Evolutionary conservation across 371 early-diverging fungal genomes (phyloP).

Genomic region (Umbelopsis sp.): DNA sequence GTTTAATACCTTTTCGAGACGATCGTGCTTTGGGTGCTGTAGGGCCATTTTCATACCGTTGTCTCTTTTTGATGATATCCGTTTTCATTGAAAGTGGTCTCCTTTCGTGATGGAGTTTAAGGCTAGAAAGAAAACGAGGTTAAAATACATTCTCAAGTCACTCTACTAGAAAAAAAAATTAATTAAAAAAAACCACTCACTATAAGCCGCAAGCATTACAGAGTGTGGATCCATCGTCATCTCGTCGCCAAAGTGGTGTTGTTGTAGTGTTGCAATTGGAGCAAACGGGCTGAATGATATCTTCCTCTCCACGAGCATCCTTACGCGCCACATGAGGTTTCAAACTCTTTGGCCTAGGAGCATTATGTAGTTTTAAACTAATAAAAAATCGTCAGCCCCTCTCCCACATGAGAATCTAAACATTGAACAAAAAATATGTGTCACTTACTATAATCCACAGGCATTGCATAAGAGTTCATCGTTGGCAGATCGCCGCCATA

Average conservation of each 20-base stretch:
- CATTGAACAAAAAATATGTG: not conserved
- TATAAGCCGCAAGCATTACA: conserved; percentile 98
- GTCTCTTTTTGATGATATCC: conserved; percentile 79
- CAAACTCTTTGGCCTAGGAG: conserved; percentile 62
- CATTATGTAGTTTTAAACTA: conserved; percentile 74
- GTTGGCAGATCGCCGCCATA: conserved; percentile 91
- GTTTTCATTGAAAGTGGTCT: conserved; percentile 77
- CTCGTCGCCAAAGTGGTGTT: conserved; percentile 96
- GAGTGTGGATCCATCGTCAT: conserved; percentile 78
- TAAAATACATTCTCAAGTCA: not conserved
- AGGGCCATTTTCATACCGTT: conserved; percentile 61
- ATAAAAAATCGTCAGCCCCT: not conserved
- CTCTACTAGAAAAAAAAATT: not conserved
- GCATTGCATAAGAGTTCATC: conserved; percentile 94
- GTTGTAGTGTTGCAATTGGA: conserved; percentile 85
- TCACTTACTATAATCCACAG: conserved; percentile 89
- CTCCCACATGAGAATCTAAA: not conserved
- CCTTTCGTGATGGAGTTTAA: conserved; percentile 81
- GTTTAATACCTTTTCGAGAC: not conserved
- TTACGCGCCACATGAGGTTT: conserved; percentile 40
- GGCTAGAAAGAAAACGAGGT: conserved; percentile 26
- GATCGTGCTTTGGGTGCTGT: conserved; percentile 9
- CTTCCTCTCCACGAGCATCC: conserved; percentile 40
- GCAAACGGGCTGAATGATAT: conserved; percentile 64
- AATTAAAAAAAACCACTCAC: conserved; percentile 50